These are phyloP conservation scores for Cercospora citrullina DNA, from an alignment of 2,329 filamentous ascomycete genomes.

Conservation along the genomic window DNA sequence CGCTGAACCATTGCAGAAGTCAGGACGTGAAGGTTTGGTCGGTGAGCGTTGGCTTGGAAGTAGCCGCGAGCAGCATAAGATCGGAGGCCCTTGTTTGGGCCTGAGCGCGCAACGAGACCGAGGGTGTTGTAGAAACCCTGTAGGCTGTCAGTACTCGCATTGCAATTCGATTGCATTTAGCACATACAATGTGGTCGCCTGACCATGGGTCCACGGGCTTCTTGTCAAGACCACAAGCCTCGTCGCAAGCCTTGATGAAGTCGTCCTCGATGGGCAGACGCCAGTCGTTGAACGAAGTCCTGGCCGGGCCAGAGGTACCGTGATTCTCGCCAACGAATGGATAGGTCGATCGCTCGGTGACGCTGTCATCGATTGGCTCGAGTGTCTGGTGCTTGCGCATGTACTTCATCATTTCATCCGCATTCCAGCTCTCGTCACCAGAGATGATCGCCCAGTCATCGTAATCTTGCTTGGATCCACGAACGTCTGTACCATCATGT, in stretches of 20 bases:
- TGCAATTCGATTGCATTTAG: too few relatives aligned
- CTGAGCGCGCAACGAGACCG: constrained; percentile 31
- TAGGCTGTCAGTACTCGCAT: background rate
- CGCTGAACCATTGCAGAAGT: constrained; percentile 48
- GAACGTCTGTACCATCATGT: constrained; percentile 36
- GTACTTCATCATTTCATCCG: constrained; percentile 50
- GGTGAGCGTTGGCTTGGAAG: constrained; percentile 35
- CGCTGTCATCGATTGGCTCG: constrained; percentile 35
- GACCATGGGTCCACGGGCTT: constrained; percentile 41
- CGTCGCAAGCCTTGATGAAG: constrained; percentile 40
- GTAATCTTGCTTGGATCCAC: constrained; percentile 49
- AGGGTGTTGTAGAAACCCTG: constrained; percentile 38
- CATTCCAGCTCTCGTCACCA: constrained; percentile 49
- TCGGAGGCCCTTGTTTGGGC: constrained; percentile 38
- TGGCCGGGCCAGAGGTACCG: constrained; percentile 39
- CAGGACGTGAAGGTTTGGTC: constrained; percentile 38
- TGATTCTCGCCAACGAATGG: constrained; percentile 40
- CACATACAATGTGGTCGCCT: constrained; percentile 38
- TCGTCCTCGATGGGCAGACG: constrained; percentile 40
- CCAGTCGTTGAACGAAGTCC: constrained; percentile 41
- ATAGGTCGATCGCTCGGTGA: constrained; percentile 34
- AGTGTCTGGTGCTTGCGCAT: constrained; percentile 43
- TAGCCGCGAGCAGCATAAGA: constrained; percentile 40
- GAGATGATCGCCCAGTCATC: constrained; percentile 49
- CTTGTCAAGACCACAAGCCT: constrained; percentile 38